phyloP scores from a whole-genome alignment of 768 basidiomycete species.

The Saitozyma podzolica region DNA sequence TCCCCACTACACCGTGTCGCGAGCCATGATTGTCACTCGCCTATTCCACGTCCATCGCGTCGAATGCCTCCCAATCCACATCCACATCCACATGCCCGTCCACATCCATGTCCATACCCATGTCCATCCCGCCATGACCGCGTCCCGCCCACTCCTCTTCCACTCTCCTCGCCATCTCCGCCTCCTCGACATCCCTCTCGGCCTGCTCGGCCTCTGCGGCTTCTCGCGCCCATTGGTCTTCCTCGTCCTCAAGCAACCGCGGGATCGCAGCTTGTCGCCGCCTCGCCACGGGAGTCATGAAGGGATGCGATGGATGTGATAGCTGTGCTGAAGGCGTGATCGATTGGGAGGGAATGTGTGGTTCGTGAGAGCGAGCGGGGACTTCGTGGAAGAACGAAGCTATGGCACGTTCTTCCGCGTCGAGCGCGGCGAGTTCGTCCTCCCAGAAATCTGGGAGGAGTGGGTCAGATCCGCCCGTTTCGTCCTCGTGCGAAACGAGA shows the following conservation, averaged over 20 bases:
- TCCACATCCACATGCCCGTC: slow-evolving; percentile 18
- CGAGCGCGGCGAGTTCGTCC: slow-evolving; percentile 13
- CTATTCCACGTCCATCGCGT: slow-evolving; percentile 39
- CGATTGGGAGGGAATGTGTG: background rate
- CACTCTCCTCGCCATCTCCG: slow-evolving; percentile 20
- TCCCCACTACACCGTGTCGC: no score
- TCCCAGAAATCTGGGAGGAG: slow-evolving; percentile 42
- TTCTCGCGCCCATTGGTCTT: slow-evolving; percentile 35
- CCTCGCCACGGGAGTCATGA: background rate
- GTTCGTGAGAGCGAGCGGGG: background rate
- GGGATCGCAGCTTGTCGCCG: background rate
- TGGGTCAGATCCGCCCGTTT: slow-evolving; percentile 35
- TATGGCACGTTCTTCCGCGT: slow-evolving; percentile 7
- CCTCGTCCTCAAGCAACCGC: slow-evolving; percentile 13
- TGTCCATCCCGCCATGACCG: slow-evolving; percentile 9
- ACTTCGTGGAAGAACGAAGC: no score
- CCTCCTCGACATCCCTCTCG: slow-evolving; percentile 32
- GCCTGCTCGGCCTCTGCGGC: slow-evolving; percentile 34
- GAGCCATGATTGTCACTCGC: no score
- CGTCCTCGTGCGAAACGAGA: slow-evolving; percentile 29
- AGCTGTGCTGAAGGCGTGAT: background rate
- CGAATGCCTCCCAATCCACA: slow-evolving; percentile 30
- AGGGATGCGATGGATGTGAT: background rate
- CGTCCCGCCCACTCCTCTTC: slow-evolving; percentile 22
- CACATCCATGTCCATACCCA: background rate